These are phyloP conservation scores for Beauveria caledonica DNA, from an alignment of 2,329 filamentous ascomycete genomes.

Conservation along the genomic window DNA sequence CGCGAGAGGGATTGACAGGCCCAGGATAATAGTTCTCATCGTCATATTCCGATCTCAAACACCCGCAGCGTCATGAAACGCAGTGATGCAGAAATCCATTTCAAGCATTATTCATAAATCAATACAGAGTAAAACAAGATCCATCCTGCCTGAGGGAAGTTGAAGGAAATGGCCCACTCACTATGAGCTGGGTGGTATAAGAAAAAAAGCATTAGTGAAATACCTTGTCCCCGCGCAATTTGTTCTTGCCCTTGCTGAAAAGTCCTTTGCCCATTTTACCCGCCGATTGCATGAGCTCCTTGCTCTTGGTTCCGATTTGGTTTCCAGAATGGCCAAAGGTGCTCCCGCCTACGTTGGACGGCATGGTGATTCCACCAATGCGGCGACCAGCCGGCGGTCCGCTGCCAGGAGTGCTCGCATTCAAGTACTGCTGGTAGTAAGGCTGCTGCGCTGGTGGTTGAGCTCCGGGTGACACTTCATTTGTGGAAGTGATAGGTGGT, in stretches of 20 bases:
- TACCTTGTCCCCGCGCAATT: conserved; percentile 81
- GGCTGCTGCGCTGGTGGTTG: conserved; percentile 33
- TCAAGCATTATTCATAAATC: conserved; percentile 15
- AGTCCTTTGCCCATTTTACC: conserved; percentile 86
- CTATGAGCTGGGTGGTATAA: conserved; percentile 15
- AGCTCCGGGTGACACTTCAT: conserved; percentile 17
- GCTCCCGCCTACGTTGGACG: conserved; percentile 33
- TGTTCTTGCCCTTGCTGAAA: conserved; percentile 83
- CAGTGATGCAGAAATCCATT: conserved; percentile 22
- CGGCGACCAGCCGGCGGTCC: conserved; percentile 27
- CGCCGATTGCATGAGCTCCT: conserved; percentile 79
- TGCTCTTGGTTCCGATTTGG: conserved; percentile 73
- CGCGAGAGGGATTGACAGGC: conserved; percentile 16
- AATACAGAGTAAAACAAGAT: conserved; percentile 11
- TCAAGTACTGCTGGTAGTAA: conserved; percentile 49
- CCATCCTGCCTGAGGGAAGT: conserved; percentile 10
- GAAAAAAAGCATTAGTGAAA: conserved; percentile 53
- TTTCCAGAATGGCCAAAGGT: conserved; percentile 47
- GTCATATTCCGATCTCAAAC: conserved; percentile 36
- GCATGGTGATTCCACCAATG: conserved; percentile 25
- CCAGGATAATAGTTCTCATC: conserved; percentile 21
- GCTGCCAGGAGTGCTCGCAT: conserved; percentile 33
- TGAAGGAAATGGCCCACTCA: conserved; percentile 15
- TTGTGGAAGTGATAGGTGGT: conserved; percentile 5
- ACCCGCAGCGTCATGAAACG: conserved; percentile 26